These are phyloP conservation scores for Cicer yamashitae DNA, from an alignment of 306 rosid species.

Conservation along the genomic window DNA sequence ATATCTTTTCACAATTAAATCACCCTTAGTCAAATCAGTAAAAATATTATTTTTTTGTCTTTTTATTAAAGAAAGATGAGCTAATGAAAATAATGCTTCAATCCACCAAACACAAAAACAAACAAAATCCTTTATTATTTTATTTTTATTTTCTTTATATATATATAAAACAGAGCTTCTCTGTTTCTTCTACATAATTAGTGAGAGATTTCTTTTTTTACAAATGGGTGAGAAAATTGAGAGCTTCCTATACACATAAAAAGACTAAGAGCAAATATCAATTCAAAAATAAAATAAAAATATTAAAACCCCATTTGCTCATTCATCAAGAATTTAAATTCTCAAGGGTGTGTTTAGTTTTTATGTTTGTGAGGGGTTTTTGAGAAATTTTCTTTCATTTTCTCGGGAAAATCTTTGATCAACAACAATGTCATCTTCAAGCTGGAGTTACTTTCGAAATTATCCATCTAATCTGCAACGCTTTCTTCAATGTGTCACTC, in stretches of 20 bases:
- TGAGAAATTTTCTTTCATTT: slow-evolving; percentile 34
- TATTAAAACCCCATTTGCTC: not conserved
- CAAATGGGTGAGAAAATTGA: not conserved
- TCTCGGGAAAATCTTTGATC: slow-evolving; percentile 30
- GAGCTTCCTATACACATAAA: not conserved
- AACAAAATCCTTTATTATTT: not conserved
- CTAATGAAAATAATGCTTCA: not conserved
- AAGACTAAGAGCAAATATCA: no score
- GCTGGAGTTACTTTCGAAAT: slow-evolving; percentile 33
- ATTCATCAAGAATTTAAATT: not conserved
- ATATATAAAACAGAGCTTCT: not conserved
- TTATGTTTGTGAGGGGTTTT: not conserved
- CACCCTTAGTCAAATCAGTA: slow-evolving; percentile 6
- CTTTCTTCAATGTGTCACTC: slow-evolving; percentile 74
- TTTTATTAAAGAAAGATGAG: not conserved
- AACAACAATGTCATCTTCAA: slow-evolving; percentile 43
- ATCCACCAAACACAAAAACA: slow-evolving; percentile 4
- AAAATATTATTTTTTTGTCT: not conserved
- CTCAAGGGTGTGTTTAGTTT: not conserved
- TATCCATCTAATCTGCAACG: slow-evolving; percentile 61
- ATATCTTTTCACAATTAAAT: not conserved
- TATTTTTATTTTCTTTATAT: not conserved
- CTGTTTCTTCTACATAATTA: not conserved
- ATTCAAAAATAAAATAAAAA: not conserved
- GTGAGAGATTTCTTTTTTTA: not conserved